phyloP scores from a whole-genome alignment of 352 stramenopile species.

The Phytophthora fragariae region DNA sequence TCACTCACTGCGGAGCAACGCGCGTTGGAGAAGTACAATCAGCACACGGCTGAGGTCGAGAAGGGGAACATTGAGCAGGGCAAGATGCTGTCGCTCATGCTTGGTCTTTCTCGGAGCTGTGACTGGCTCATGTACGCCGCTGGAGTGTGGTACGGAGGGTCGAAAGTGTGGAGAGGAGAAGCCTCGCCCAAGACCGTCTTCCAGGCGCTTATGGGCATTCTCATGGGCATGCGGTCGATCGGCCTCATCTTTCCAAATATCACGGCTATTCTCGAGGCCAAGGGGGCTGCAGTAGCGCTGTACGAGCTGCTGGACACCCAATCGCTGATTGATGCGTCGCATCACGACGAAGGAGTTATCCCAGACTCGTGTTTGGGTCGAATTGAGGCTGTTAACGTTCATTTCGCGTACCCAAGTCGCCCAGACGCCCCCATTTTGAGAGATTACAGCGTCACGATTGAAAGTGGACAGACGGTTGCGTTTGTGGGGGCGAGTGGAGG shows the following conservation, averaged over 20 bases:
- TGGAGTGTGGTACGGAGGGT: constrained; percentile 46
- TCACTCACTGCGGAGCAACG: neutral
- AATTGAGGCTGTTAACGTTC: constrained; percentile 16
- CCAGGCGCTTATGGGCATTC: constrained; percentile 30
- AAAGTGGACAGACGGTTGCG: constrained; percentile 20
- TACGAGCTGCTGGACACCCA: neutral
- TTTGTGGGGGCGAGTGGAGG: constrained; percentile 31
- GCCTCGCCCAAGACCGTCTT: constrained; percentile 30
- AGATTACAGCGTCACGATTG: constrained; percentile 30
- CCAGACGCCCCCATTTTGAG: constrained; percentile 26
- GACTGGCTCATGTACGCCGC: constrained; percentile 40
- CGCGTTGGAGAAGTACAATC: neutral
- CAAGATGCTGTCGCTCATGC: neutral
- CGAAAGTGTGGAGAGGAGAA: constrained; percentile 28
- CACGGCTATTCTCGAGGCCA: constrained; percentile 26
- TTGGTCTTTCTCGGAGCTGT: constrained; percentile 20
- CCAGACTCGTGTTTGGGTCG: neutral
- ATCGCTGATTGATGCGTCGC: neutral
- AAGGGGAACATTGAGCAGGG: constrained; percentile 23
- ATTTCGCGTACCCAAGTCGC: constrained; percentile 32
- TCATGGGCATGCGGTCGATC: constrained; percentile 37
- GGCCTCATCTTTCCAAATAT: constrained; percentile 37
- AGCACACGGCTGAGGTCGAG: neutral
- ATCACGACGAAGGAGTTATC: neutral
- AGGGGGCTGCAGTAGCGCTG: constrained; percentile 2